These are phyloP conservation scores for Cucurbita moschata DNA, from an alignment of 306 rosid genomes.

Conservation along the genomic window DNA sequence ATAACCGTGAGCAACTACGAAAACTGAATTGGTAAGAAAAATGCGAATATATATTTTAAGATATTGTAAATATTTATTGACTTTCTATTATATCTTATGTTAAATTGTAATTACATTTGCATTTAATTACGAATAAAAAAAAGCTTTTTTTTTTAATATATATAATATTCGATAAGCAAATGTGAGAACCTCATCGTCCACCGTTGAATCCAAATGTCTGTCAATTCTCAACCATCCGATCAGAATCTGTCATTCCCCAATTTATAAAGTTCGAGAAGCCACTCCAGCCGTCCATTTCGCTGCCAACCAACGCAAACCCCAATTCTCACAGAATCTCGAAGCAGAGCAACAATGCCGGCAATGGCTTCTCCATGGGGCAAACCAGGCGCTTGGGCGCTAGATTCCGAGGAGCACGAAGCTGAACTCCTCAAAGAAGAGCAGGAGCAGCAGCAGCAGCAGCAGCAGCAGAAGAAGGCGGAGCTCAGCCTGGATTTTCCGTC, in stretches of 20 bases:
- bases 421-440: conserved; percentile 22
- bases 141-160: not conserved
- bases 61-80: not conserved
- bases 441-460: not conserved
- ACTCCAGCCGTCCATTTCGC: not conserved
- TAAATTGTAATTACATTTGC: not conserved
- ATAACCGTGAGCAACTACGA: too few relatives aligned
- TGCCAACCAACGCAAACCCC: not conserved
- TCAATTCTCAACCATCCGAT: not conserved
- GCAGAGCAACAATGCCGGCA: conserved; percentile 59
- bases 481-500: conserved; percentile 60
- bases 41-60: not conserved
- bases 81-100: not conserved
- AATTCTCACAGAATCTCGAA: not conserved
- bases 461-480: not conserved
- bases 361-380: conserved; percentile 74
- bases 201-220: not conserved
- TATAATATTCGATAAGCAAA: not conserved
- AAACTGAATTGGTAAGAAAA: too few relatives aligned
- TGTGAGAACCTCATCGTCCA: not conserved
- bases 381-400: conserved; percentile 93
- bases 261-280: not conserved
- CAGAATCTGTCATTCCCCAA: not conserved
- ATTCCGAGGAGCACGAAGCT: conserved; percentile 57
- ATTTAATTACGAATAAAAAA: not conserved